Conservation (phyloP, 2,329 filamentous ascomycete genomes). For the Paraphaeosphaeria minitans region DNA sequence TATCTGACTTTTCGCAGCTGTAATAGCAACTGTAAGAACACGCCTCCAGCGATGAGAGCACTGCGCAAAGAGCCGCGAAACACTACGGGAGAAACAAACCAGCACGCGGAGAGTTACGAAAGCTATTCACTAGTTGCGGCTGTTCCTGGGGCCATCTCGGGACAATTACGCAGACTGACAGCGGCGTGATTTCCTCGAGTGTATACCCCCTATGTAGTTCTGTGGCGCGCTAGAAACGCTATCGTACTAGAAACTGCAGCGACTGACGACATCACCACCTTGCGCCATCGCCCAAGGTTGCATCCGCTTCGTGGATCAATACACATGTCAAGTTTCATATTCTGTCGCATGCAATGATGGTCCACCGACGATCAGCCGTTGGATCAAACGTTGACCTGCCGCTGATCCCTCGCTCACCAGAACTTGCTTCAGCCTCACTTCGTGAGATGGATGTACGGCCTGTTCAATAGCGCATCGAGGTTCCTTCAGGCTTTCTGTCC, state of each 20-base stretch:
- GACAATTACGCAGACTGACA: slow-evolving; percentile 2
- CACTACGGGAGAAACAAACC: slow-evolving; percentile 1
- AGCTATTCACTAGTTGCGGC: neutral
- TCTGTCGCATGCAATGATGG: neutral
- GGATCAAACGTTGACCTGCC: neutral
- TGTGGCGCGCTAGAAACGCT: slow-evolving; percentile 11
- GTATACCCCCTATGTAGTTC: slow-evolving; percentile 3
- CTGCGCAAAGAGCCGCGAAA: slow-evolving; percentile 4
- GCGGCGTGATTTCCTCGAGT: slow-evolving; percentile 7
- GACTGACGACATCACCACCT: slow-evolving; percentile 8
- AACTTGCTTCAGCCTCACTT: neutral
- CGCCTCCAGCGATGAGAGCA: neutral
- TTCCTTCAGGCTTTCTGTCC: neutral
- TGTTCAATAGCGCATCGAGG: neutral
- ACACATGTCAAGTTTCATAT: slow-evolving; percentile 4
- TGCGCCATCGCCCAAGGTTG: slow-evolving; percentile 5
- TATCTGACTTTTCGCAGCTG: neutral
- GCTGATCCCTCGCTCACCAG: neutral
- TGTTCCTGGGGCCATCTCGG: neutral
- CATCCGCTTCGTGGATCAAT: neutral
- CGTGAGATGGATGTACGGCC: neutral
- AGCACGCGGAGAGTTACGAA: neutral
- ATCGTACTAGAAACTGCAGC: slow-evolving; percentile 12
- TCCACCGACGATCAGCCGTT: neutral
- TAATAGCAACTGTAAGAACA: neutral